Conservation (phyloP, 106 monocot species). For the Amphibolis antarctica region DNA sequence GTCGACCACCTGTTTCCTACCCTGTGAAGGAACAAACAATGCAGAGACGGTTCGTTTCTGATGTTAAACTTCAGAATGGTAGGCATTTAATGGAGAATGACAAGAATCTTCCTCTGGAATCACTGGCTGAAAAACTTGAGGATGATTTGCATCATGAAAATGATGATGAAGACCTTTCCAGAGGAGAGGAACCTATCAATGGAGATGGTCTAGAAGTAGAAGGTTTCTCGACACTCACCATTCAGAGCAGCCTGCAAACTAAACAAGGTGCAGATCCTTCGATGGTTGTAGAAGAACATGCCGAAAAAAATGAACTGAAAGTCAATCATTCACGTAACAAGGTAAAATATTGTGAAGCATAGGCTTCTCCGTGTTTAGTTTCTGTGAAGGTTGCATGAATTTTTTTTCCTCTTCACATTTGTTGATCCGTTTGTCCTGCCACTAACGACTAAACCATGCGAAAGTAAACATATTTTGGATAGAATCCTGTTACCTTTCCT, state of each 20-base stretch:
- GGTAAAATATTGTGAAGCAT: slow-evolving; percentile 9
- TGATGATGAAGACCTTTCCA: background rate
- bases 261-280: slow-evolving; percentile 11
- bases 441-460: background rate
- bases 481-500: background rate
- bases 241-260: background rate
- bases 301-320: slow-evolving; percentile 6
- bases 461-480: background rate
- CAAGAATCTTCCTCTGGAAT: background rate
- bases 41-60: background rate
- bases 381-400: background rate
- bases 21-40: background rate
- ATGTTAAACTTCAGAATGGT: background rate
- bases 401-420: background rate
- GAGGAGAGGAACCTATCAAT: background rate
- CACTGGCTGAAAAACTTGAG: background rate
- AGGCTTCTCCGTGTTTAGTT: background rate
- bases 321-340: slow-evolving; percentile 20
- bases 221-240: background rate
- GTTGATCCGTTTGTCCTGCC: background rate
- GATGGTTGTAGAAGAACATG: slow-evolving; percentile 7
- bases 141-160: background rate
- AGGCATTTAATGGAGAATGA: too few relatives aligned
- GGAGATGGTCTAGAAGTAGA: background rate
- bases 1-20: background rate